phyloP scores from a whole-genome alignment of 2,329 filamentous ascomycete genomes.

The Teratosphaeria gauchensis region DNA sequence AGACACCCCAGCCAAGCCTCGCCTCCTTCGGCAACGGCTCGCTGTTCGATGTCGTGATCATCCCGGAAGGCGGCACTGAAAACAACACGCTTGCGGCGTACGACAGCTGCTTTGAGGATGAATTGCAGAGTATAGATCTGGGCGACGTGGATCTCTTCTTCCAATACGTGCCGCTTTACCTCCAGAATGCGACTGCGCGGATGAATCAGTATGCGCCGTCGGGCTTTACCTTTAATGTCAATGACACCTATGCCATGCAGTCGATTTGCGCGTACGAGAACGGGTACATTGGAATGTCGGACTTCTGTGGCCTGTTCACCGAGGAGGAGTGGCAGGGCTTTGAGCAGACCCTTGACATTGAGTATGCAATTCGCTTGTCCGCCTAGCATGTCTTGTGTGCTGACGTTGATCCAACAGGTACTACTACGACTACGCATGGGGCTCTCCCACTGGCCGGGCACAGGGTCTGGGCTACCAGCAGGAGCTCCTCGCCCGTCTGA shows the following conservation, averaged over 20 bases:
- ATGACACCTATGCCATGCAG: conserved; percentile 42
- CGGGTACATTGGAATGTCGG: conserved; percentile 39
- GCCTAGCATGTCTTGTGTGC: background rate
- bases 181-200: conserved; percentile 35
- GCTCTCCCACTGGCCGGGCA: conserved; percentile 42
- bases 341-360: conserved; percentile 44
- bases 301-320: conserved; percentile 47
- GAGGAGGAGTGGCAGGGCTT: conserved; percentile 46
- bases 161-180: conserved; percentile 39
- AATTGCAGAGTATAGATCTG: conserved; percentile 25
- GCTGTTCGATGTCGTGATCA: conserved; percentile 40
- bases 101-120: conserved; percentile 37
- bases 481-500: conserved; percentile 42
- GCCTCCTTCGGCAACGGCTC: conserved; percentile 30
- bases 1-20: conserved; percentile 30
- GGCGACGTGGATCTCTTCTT: conserved; percentile 35
- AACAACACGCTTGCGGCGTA: conserved; percentile 47
- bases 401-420: conserved; percentile 20
- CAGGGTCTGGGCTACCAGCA: conserved; percentile 46
- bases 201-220: conserved; percentile 39
- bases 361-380: conserved; percentile 8
- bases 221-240: conserved; percentile 40
- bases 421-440: conserved; percentile 29
- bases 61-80: conserved; percentile 40
- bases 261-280: conserved; percentile 46